Conservation (phyloP, 2,329 filamentous ascomycete species). For the Diaporthe humulicola region DNA sequence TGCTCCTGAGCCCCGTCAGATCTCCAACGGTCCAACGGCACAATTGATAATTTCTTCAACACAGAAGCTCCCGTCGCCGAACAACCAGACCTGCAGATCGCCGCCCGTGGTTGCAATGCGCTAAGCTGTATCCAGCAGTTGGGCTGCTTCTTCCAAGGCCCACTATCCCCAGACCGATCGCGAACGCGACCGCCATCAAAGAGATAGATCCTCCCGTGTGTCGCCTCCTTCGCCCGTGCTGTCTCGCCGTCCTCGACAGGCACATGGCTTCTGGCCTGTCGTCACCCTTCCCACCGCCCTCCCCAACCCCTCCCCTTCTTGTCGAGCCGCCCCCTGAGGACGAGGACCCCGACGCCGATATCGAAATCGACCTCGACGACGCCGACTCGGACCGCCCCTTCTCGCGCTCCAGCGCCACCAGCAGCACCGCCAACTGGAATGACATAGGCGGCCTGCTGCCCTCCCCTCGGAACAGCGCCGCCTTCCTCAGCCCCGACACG, state of each 20-base stretch:
- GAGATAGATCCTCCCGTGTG: background rate
- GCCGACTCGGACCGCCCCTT: conserved; percentile 44
- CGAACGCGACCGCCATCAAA: conserved; percentile 24
- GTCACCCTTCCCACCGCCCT: conserved; percentile 71
- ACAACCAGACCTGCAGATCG: conserved; percentile 23
- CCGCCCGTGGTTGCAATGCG: conserved; percentile 29
- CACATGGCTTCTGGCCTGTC: conserved; percentile 72
- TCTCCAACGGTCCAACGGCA: too few relatives aligned
- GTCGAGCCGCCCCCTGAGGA: conserved; percentile 58
- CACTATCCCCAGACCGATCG: conserved; percentile 29
- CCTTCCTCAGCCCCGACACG: conserved; percentile 46
- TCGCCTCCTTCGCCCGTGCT: background rate
- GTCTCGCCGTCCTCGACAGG: conserved; percentile 31
- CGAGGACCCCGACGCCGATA: conserved; percentile 41
- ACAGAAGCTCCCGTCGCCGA: conserved; percentile 8
- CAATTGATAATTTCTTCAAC: conserved; percentile 4
- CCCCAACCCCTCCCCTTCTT: conserved; percentile 72
- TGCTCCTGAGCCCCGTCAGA: background rate
- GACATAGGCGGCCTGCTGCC: conserved; percentile 38
- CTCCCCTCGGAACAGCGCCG: conserved; percentile 37
- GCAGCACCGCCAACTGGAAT: conserved; percentile 40
- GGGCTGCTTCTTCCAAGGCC: conserved; percentile 28
- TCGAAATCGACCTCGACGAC: conserved; percentile 44
- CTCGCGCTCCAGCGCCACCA: conserved; percentile 42
- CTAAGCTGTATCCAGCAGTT: conserved; percentile 35